Base-by-base conservation (phyloP, 163 green algal genomes). In the Scenedesmus sp. region DNA sequence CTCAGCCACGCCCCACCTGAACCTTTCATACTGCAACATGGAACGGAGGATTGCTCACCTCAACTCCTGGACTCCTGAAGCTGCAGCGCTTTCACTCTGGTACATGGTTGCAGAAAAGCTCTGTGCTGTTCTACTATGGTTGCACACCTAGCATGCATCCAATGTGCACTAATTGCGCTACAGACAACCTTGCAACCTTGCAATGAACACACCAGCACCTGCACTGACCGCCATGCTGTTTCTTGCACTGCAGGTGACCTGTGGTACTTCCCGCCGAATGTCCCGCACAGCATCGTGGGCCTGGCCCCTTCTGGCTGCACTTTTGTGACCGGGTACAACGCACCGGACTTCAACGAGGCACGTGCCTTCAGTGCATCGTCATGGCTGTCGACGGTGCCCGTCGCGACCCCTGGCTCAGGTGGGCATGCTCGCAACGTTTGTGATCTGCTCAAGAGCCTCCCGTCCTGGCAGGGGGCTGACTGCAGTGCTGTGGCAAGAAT, bases 251-350 rank as follows among this genome's bases (percentile, higher is more conserved):
- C 56, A 70, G 56, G 56, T 70, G 56, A 78, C 78, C 20, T 80
- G 20, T 86, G 86, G 86, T 91, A 91, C 56, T 91, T 91, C 40
- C 87, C 87, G 1, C 13, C n/a, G 0, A 91, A 91, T 24, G 42
- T 87, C 4, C 78, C 87, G 26, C 87, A 91, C 78, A 68, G 33
- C 35, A 16, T 91, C 18, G 30, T 91, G 53, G 87, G 87, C 51
- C 33, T 87, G 18, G 53, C 2, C 10, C 87, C 78, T 0, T 35
- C 20, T 9, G 87, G 87, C 51, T 91, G 87, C 87, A 87, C 78
- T 0, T 91, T 70, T 80, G 33, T 91, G 18, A 87, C 87, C 5
- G 87, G 78, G 15, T 91, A 91, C 78, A 91, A 87, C 37, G 68
- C 43, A n/a, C 87, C 78, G n/a, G 42, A 56, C 53, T 87, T 91